Evolutionary conservation across 768 basidiomycete genomes (phyloP).

Genomic region (Boletus rubropictus): DNA sequence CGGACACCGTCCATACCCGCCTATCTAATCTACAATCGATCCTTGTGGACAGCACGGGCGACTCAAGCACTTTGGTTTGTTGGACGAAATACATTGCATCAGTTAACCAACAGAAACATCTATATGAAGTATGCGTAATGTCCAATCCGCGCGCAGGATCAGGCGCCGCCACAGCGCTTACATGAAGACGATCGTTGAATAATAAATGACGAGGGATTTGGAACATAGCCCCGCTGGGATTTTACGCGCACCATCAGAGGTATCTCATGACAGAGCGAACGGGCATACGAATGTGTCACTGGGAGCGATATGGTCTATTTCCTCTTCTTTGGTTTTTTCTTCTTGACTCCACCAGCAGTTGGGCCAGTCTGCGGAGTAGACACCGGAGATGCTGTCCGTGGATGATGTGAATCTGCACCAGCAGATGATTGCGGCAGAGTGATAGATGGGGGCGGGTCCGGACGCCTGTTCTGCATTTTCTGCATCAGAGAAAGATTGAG

Average conservation of each 20-base stretch:
- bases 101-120: constrained; percentile 3
- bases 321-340: constrained; percentile 82
- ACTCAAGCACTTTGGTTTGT: not conserved
- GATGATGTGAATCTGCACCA: constrained; percentile 20
- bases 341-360: constrained; percentile 62
- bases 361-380: constrained; percentile 30
- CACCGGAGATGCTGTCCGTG: constrained; percentile 32
- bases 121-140: not conserved
- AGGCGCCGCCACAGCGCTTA: not conserved
- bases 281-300: constrained; percentile 12
- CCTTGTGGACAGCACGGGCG: too few species aligned
- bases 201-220: constrained; percentile 1
- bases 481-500: constrained; percentile 82
- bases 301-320: constrained; percentile 36
- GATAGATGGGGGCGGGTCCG: constrained; percentile 27
- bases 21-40: not conserved
- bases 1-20: constrained; percentile 14
- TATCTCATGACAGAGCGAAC: not conserved
- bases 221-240: not conserved
- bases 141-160: not conserved
- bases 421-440: constrained; percentile 15
- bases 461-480: constrained; percentile 71
- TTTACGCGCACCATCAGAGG: constrained; percentile 2
- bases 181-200: constrained; percentile 6
- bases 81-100: not conserved